A percentile compares a stretch with the other conserved stretches of the same genome.
Conservation (phyloP, 148 eudicot species). For the Fagopyrum esculentum region DNA sequence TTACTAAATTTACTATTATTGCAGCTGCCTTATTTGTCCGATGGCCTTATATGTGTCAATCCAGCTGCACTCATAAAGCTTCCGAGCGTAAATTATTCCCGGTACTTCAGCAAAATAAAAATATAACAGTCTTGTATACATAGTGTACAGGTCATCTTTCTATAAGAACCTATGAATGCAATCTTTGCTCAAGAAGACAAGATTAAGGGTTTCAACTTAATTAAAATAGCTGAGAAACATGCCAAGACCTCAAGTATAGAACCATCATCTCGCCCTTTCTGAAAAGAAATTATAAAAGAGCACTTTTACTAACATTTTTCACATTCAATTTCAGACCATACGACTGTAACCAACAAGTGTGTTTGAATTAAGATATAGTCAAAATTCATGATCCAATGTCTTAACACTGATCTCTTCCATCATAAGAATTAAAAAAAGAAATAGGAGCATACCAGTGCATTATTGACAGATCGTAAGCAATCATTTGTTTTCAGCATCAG, state of each 20-base stretch:
- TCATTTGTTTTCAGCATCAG: constrained; percentile 95
- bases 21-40: background rate
- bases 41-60: background rate
- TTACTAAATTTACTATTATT: too few relatives aligned
- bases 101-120: background rate
- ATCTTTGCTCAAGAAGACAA: background rate
- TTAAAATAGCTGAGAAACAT: background rate
- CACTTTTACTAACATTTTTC: background rate
- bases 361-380: background rate
- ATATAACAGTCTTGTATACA: background rate
- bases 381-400: background rate
- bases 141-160: background rate
- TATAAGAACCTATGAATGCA: background rate
- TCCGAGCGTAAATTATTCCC: background rate
- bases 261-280: background rate
- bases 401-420: background rate
- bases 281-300: background rate
- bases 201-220: background rate
- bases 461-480: constrained; percentile 82
- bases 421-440: background rate
- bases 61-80: background rate
- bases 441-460: constrained; percentile 56
- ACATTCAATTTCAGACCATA: background rate
- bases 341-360: background rate
- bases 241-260: background rate